These are phyloP conservation scores for Dipteronia dyeriana DNA, from an alignment of 345 rosid species.

Conservation along the genomic window DNA sequence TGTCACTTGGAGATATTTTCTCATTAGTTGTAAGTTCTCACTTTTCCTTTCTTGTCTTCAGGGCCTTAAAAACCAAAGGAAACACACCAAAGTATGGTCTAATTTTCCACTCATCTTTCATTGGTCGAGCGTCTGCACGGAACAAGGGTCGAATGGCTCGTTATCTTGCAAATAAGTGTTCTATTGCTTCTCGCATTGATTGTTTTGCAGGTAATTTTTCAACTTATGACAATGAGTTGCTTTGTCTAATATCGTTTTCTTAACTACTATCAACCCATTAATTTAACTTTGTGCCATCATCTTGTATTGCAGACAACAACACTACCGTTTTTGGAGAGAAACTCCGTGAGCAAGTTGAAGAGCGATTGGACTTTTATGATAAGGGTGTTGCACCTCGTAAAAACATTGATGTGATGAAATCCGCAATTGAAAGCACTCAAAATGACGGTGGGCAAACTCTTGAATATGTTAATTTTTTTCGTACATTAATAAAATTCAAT, in stretches of 20 bases:
- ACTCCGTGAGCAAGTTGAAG: conserved; percentile 94
- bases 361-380: conserved; percentile 84
- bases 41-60: conserved; percentile 25
- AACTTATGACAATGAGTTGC: not conserved
- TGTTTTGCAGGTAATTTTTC: conserved; percentile 71
- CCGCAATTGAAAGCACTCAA: conserved; percentile 54
- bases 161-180: conserved; percentile 92
- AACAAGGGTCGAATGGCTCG: conserved; percentile 99
- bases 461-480: not conserved
- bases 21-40: not conserved
- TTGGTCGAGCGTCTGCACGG: conserved; percentile 81
- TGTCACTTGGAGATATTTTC: not conserved
- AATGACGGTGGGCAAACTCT: conserved; percentile 45
- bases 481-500: not conserved
- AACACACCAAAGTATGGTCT: conserved; percentile 97
- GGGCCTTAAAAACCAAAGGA: conserved; percentile 94
- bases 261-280: not conserved
- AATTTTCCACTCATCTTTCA: conserved; percentile 91
- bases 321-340: conserved; percentile 78
- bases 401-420: conserved; percentile 93
- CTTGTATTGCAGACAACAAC: conserved; percentile 47
- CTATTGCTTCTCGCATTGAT: conserved; percentile 91
- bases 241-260: not conserved
- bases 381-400: conserved; percentile 96
- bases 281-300: not conserved